Conservation (phyloP, 2,329 filamentous ascomycete species). For the Calonectria pseudoreteaudii region DNA sequence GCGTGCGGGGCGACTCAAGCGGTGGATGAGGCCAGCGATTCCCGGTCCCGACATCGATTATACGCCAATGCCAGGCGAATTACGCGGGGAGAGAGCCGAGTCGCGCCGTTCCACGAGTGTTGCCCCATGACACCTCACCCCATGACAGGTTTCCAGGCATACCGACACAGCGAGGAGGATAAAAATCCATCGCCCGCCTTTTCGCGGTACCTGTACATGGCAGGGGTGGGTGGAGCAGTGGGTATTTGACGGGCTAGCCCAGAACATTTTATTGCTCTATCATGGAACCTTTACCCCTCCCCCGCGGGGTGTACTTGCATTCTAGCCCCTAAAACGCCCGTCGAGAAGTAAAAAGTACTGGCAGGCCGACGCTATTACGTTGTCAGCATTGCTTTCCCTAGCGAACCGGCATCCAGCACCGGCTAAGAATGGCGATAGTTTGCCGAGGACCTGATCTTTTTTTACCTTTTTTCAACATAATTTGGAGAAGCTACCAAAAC, state of each 20-base stretch:
- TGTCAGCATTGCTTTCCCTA: background rate
- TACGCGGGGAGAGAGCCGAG: slow-evolving; percentile 28
- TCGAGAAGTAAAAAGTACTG: background rate
- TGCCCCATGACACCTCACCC: slow-evolving; percentile 22
- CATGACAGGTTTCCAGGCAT: slow-evolving; percentile 14
- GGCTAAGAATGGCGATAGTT: background rate
- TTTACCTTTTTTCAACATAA: background rate
- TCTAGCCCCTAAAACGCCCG: slow-evolving; percentile 9
- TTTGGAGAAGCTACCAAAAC: background rate
- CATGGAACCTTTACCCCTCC: slow-evolving; percentile 19
- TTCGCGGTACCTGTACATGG: slow-evolving; percentile 19
- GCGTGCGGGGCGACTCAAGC: slow-evolving; percentile 1
- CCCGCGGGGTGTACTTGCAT: slow-evolving; percentile 9
- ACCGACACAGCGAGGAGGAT: background rate
- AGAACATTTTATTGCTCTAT: background rate
- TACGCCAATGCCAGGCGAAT: background rate
- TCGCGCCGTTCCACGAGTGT: slow-evolving; percentile 15
- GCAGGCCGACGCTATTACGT: background rate
- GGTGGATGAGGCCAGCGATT: slow-evolving; percentile 10
- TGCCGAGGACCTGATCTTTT: background rate
- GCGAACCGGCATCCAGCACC: background rate
- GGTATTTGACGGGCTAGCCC: background rate
- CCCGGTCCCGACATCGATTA: slow-evolving; percentile 24
- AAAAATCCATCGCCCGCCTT: background rate
- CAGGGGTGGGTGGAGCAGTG: slow-evolving; percentile 1